Evolutionary conservation across 148 eudicot genomes (phyloP).

Genomic region (Fagopyrum tataricum): DNA sequence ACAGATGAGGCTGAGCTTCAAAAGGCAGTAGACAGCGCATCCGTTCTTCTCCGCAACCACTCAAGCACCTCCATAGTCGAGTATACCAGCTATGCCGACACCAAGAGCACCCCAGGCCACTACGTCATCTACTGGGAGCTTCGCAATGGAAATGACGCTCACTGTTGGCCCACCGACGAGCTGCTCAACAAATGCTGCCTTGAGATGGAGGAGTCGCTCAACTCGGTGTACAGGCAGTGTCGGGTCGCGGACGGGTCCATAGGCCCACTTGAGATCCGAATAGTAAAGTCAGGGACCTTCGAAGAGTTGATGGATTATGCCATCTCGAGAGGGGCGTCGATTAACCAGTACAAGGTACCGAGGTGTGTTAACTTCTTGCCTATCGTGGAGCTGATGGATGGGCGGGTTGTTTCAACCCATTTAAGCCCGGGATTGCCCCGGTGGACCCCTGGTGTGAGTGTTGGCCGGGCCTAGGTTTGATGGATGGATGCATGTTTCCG

Average conservation of each 20-base stretch:
- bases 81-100: slow-evolving; percentile 53
- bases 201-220: slow-evolving; percentile 44
- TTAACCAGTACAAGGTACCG: slow-evolving; percentile 54
- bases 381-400: slow-evolving; percentile 35
- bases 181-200: slow-evolving; percentile 37
- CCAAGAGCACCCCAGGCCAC: slow-evolving; percentile 48
- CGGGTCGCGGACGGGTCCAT: slow-evolving; percentile 45
- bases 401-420: slow-evolving; percentile 38
- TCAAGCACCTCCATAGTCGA: slow-evolving; percentile 33
- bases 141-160: slow-evolving; percentile 16
- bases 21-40: slow-evolving; percentile 34
- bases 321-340: slow-evolving; percentile 44
- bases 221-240: slow-evolving; percentile 46
- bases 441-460: slow-evolving; percentile 29
- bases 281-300: slow-evolving; percentile 46
- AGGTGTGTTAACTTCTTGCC: slow-evolving; percentile 51
- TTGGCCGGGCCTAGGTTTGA: not conserved
- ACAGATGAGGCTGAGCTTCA: slow-evolving; percentile 52
- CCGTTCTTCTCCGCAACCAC: slow-evolving; percentile 20
- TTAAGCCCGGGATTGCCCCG: slow-evolving; percentile 42
- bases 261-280: slow-evolving; percentile 55
- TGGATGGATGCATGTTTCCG: not conserved
- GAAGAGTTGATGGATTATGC: slow-evolving; percentile 71
- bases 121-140: slow-evolving; percentile 54
- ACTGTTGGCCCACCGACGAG: slow-evolving; percentile 10